Conservation (phyloP, 768 basidiomycete species). For the Boletus vermiculosoides region DNA sequence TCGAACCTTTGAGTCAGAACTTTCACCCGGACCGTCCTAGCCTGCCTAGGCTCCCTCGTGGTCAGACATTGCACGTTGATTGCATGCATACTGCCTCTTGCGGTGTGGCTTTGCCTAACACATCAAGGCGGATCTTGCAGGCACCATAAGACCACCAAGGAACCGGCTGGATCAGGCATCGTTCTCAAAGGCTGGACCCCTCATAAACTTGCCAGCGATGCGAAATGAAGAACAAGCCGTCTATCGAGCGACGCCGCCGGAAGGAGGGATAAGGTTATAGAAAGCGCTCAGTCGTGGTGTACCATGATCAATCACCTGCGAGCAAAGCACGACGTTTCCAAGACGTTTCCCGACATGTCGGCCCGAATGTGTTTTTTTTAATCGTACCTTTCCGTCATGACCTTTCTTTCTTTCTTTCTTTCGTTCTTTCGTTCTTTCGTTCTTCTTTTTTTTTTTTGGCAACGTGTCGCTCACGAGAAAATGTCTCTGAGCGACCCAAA, state of each 20-base stretch:
- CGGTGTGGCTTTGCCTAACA: neutral
- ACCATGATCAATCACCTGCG: slow-evolving; percentile 5
- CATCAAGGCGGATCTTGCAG: slow-evolving; percentile 19
- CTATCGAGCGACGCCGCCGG: slow-evolving; percentile 18
- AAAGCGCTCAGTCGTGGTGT: slow-evolving; percentile 17
- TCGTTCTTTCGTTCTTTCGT: too few species aligned
- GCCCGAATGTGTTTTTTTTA: neutral
- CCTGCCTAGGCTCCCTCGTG: slow-evolving; percentile 9
- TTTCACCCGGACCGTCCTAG: slow-evolving; percentile 11
- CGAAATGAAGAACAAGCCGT: neutral
- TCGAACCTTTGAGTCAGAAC: slow-evolving; percentile 26
- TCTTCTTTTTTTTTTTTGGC: too few species aligned
- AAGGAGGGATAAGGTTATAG: slow-evolving; percentile 9
- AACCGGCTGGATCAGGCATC: neutral
- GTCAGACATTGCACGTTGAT: slow-evolving; percentile 5
- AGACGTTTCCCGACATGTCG: neutral
- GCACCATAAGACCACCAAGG: slow-evolving; percentile 4
- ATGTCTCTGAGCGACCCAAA: slow-evolving; percentile 17
- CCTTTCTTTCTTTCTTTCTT: neutral
- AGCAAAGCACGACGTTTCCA: neutral
- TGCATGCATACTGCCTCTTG: slow-evolving; percentile 2
- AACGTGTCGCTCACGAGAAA: neutral
- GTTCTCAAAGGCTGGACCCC: neutral
- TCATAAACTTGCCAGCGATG: neutral
- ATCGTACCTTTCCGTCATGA: slow-evolving; percentile 4